phyloP scores from a whole-genome alignment of 2,329 filamentous ascomycete species.

The Aureobasidium sp. region DNA sequence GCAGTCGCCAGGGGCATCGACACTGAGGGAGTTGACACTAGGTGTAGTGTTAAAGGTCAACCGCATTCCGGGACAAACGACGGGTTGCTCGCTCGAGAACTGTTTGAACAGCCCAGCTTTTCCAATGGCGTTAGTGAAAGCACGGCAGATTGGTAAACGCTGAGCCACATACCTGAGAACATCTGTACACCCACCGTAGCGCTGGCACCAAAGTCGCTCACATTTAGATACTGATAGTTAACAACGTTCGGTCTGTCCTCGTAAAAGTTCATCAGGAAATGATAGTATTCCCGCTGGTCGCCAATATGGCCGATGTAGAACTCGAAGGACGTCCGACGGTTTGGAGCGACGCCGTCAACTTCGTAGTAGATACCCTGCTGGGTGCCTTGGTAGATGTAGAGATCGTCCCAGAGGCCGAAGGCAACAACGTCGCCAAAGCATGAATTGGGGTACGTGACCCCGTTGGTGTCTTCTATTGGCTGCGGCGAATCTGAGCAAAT shows the following conservation, averaged over 20 bases:
- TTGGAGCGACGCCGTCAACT: constrained; percentile 9
- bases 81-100: constrained; percentile 11
- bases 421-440: not conserved
- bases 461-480: not conserved
- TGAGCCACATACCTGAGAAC: not conserved
- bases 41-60: not conserved
- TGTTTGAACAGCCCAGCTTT: not conserved
- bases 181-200: constrained; percentile 14
- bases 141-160: not conserved
- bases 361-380: constrained; percentile 20
- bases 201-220: constrained; percentile 12
- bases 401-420: constrained; percentile 16
- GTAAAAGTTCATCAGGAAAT: constrained; percentile 14
- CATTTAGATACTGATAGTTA: constrained; percentile 15
- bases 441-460: not conserved
- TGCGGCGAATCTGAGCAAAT: not conserved
- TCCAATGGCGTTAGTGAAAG: not conserved
- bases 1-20: not conserved
- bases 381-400: constrained; percentile 17
- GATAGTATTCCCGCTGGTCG: constrained; percentile 15
- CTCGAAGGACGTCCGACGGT: constrained; percentile 15
- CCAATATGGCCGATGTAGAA: constrained; percentile 13
- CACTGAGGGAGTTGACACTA: not conserved
- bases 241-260: constrained; percentile 3
- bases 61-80: constrained; percentile 8